These are phyloP conservation scores for Hagleromyces aurorensis DNA, from an alignment of 805 yeast species.

Conservation along the genomic window DNA sequence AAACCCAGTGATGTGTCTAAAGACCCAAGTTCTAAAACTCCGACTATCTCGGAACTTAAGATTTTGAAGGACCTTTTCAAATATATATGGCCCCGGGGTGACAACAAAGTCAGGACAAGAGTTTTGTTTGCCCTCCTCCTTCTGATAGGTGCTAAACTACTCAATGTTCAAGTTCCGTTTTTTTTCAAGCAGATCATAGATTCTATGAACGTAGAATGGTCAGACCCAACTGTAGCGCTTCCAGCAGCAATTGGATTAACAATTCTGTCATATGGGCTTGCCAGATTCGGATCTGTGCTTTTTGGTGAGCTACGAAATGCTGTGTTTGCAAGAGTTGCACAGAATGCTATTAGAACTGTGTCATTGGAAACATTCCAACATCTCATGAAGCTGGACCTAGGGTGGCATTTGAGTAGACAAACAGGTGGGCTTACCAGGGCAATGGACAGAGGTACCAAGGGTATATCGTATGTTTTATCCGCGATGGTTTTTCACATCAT, in stretches of 20 bases:
- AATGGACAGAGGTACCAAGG: slow-evolving; percentile 95
- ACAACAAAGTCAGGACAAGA: slow-evolving; percentile 56
- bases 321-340: slow-evolving; percentile 91
- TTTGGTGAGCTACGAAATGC: slow-evolving; percentile 96
- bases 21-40: slow-evolving; percentile 15
- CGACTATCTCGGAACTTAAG: slow-evolving; percentile 34
- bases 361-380: slow-evolving; percentile 84
- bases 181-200: slow-evolving; percentile 85
- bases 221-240: slow-evolving; percentile 51
- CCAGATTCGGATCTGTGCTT: slow-evolving; percentile 87
- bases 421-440: slow-evolving; percentile 96
- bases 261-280: slow-evolving; percentile 84
- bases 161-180: slow-evolving; percentile 94
- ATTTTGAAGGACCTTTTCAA: slow-evolving; percentile 58
- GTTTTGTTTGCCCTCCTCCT: slow-evolving; percentile 70
- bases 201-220: slow-evolving; percentile 89
- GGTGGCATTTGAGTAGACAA: slow-evolving; percentile 84
- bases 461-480: slow-evolving; percentile 83
- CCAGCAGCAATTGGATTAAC: slow-evolving; percentile 48
- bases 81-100: slow-evolving; percentile 77
- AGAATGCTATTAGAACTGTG: slow-evolving; percentile 83
- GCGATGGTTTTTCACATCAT: slow-evolving; percentile 98
- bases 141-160: slow-evolving; percentile 69
- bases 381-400: slow-evolving; percentile 72
- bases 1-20: background rate